Base-by-base conservation (phyloP, 768 basidiomycete genomes). In the Mycena galopus region DNA sequence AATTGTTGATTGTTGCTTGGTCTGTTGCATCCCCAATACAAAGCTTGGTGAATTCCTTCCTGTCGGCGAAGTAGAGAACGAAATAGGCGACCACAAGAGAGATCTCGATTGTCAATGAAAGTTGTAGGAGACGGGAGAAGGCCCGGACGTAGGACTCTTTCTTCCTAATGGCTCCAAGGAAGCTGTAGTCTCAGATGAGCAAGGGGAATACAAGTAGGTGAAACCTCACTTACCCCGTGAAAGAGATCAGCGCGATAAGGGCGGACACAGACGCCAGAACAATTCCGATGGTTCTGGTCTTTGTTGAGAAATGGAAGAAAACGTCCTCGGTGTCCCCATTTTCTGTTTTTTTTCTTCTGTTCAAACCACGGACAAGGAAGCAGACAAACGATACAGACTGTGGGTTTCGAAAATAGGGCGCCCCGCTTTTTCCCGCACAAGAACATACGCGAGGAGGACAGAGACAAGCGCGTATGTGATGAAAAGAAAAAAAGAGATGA, bases 401-500 rank as follows among this genome's bases (percentile, higher is more conserved):
- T 30, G 4, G 17, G 23, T 30, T 9, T 58, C 32, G 10, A 58
- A 9, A 58, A 35, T 11, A 35, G 33, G n/a, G 35, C 57, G 57
- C 4, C 73, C 66, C 77, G 79, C 58, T 66, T 77, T 76, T 57
- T 78, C 74, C 75, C 80, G n/a, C 80, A 73, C 25, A 77, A 75
- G 75, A 67, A 82, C 80, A 81, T 82, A n/a, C 79, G 71, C n/a
- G 14, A 75, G 33, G 0, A 81, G 35, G 4, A 74, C 85, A 4
- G 83, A 82, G 21, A 79, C 75, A 2, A 71, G 75, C 2, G 79
- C 83, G 50, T 76, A 80, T 14, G 83, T 62, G 47, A 84, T n/a
- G 74, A 86, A 85, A 47, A 85, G 83, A 50, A 85, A 53, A 65
- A 85, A 77, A 1, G 85, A 83, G 53, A 87, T 85, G 25, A 86